These are phyloP conservation scores for Fusarium phyllophilum DNA, from an alignment of 2,329 filamentous ascomycete species.

Conservation along the genomic window DNA sequence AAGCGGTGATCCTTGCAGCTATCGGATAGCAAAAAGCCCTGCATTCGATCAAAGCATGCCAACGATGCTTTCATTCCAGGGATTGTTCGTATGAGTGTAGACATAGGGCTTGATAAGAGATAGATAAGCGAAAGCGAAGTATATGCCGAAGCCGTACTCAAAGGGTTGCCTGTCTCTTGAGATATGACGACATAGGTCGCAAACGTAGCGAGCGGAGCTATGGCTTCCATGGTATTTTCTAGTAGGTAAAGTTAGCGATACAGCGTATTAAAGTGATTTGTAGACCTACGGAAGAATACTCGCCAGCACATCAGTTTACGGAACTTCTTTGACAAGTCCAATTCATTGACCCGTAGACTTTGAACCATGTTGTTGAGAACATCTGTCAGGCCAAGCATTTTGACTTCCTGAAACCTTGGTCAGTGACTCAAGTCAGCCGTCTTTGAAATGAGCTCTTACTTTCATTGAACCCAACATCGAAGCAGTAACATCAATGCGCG, in stretches of 20 bases:
- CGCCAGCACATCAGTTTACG: constrained; percentile 9
- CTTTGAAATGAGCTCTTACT: not conserved
- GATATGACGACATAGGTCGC: constrained; percentile 23
- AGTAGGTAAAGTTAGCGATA: accelerated
- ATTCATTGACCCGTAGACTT: not conserved
- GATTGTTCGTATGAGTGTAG: constrained; percentile 4
- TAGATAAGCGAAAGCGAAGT: constrained; percentile 26
- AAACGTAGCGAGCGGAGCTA: constrained; percentile 17
- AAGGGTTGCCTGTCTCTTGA: constrained; percentile 9
- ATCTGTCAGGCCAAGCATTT: constrained; percentile 16
- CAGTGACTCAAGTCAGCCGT: not conserved
- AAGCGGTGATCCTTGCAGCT: constrained; percentile 18
- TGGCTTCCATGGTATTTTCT: constrained; percentile 4
- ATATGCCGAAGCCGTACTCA: constrained; percentile 19
- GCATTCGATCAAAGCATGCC: constrained; percentile 14
- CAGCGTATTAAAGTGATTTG: accelerated
- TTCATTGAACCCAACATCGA: constrained; percentile 25
- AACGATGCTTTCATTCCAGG: constrained; percentile 3
- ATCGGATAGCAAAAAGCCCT: constrained; percentile 4
- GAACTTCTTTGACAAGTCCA: constrained; percentile 3
- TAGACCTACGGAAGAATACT: not conserved
- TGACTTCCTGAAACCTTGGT: constrained; percentile 1
- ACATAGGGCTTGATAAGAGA: constrained; percentile 13
- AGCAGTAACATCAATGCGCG: constrained; percentile 19
- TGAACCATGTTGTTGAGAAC: constrained; percentile 16